Evolutionary conservation across 2,329 filamentous ascomycete species (phyloP), one percentile per base, ranked within the genome.

Genomic region (Epichloe festucae): DNA sequence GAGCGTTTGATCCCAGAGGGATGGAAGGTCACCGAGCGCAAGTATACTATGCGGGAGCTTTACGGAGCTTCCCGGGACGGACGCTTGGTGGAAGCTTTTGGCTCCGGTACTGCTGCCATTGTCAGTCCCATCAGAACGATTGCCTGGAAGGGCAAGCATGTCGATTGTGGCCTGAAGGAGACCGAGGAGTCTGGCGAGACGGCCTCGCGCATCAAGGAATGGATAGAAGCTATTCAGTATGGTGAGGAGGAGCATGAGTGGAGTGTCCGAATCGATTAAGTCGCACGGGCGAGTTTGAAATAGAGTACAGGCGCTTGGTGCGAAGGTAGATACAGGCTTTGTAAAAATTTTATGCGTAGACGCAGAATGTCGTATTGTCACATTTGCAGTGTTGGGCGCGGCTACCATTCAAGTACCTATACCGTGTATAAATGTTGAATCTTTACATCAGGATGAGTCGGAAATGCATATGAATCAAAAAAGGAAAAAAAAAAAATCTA

Each of bases 191-290:
- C 89, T 11, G 93, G 93, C 43, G 85, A 90, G 63, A 76, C 97
- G 62, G 85, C 93, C 10, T 72, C 81, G 61, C 80, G 79, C 69
- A 90, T 98, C 84, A 95, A 95, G 81, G 80, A 85, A 62, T 98
- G 93, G 93, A 96, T 98, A 56, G 90, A 95, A 73, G 84, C 74
- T 31, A 90, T 94, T 59, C 91, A 97, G 73, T 96, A 97, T 66
- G 93, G 93, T 56, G 90, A 96, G 57, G 86, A 91, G 69, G 80
- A 88, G 66, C 89, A 96, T 67, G 78, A 84, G 58, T 98, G 93
- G 93, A 96, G 90, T 76, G 84, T 82, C 60, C 59, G 73, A 50
- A 49, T 70, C 62, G 63, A 59, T 43, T 49, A 42, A 52, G 21
- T 47, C 45, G 34, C n/a, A 52, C 15, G 7, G 31, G 41, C 40